Base-by-base conservation (phyloP, 164 flowering plant genomes). In the Vitis rotundifolia region DNA sequence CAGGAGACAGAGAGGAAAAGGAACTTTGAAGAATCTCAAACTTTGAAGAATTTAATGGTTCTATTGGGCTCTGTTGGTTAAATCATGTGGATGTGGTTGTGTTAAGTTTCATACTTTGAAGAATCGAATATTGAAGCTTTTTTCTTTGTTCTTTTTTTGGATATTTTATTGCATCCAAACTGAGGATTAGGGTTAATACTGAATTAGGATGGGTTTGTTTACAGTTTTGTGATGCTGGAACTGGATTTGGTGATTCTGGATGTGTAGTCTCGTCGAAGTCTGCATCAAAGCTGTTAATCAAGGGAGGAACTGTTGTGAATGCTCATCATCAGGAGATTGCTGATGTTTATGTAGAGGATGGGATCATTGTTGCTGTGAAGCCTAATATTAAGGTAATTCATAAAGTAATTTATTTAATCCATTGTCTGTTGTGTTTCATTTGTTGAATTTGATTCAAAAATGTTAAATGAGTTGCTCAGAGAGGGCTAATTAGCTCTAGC, bases 311-410 rank as follows among this genome's bases (percentile, higher is more conserved):
- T 8, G 97, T 96, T 53, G 99, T 96, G 8, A 96, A 96, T 77
- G 97, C 99, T 71, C 93, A 93, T 61, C 89, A 82, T 64, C 87
- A 83, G 73, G 86, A 93, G 79, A 64, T 87, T 67, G 97, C 98
- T 60, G 98, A 93, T 88, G 99, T 96, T 67, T 96, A 90, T 73
- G 84, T 96, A 11, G 97, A 93, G 75, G 89, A 96, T 81, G 99
- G 99, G 47, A 75, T 87, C 58, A 82, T 96, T 71, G 84, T 83
- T 61, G 83, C 89, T 19, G 93, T 96, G 18, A 74, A 83, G 74
- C 89, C 89, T 54, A 83, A 89, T 68, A 86, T 93, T 66, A 84
- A 77, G 85, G 99, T 96, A 77, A 15, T n/a, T 55, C 11, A 12
- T 49, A 37, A 8, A 54, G 15, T 59, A 12, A 47, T 61, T 8